Evolutionary conservation across 176 grass and related monocot species (phyloP).

Genomic region (Tillandsia leiboldiana): DNA sequence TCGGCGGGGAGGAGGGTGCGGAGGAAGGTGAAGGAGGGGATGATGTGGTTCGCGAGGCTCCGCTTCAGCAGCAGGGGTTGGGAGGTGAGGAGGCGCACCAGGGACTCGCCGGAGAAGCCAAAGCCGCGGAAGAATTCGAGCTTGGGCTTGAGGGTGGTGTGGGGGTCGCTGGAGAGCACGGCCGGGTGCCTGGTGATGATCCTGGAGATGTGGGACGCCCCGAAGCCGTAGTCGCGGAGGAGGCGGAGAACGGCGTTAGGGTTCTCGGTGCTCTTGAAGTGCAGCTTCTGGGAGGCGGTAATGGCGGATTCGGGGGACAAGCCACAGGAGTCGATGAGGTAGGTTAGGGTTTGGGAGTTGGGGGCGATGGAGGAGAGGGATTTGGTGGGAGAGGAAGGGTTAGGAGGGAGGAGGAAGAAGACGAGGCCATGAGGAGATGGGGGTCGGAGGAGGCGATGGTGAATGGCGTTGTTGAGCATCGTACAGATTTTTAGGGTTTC

Average conservation of each 20-base stretch:
- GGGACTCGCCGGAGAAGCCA: constrained; percentile 19
- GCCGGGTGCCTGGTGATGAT: constrained; percentile 1
- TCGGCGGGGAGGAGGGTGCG: constrained; percentile 23
- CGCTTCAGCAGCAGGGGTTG: constrained; percentile 19
- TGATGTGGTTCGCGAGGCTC: constrained; percentile 25
- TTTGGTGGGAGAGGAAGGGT: not conserved
- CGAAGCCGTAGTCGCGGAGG: constrained; percentile 30
- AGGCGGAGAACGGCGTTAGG: constrained; percentile 23
- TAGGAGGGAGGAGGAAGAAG: not conserved
- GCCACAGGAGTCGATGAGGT: constrained; percentile 7
- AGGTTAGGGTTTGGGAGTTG: not conserved
- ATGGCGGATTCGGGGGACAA: not conserved
- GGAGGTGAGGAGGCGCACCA: constrained; percentile 12
- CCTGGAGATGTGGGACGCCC: constrained; percentile 17
- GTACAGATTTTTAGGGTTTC: too few relatives aligned
- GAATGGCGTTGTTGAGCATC: too few relatives aligned
- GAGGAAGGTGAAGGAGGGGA: constrained; percentile 21
- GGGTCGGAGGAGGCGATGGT: too few relatives aligned
- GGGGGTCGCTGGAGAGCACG: constrained; percentile 13
- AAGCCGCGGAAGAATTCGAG: constrained; percentile 32
- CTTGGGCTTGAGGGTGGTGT: constrained; percentile 29
- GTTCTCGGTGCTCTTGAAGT: not conserved
- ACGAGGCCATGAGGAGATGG: too few relatives aligned
- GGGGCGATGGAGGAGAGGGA: not conserved
- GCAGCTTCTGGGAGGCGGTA: not conserved